Percentiles rank a stretch among this genome's conserved stretches.
phyloP scores from a whole-genome alignment of 805 yeast species.

The Myxozyma neotropica region DNA sequence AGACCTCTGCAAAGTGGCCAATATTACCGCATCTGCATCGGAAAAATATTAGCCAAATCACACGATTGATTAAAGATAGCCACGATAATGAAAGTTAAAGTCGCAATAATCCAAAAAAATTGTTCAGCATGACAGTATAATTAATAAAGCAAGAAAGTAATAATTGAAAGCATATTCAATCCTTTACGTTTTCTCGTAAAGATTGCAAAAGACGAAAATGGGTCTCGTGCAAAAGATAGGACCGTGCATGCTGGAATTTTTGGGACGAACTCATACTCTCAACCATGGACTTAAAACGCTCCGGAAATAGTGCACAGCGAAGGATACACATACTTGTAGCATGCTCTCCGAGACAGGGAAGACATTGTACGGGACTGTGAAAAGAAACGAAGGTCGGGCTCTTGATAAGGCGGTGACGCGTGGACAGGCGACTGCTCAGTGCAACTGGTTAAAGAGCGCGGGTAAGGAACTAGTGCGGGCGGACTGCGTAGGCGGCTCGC shows the following conservation, averaged over 20 bases:
- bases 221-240: background rate
- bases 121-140: no score
- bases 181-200: no score
- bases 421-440: no score
- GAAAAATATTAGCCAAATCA: background rate
- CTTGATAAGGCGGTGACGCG: background rate
- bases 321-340: slow-evolving; percentile 33
- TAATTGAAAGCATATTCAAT: no score
- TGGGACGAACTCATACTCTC: background rate
- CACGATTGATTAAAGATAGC: no score
- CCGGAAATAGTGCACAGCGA: background rate
- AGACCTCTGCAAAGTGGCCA: slow-evolving; percentile 88
- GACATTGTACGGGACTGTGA: slow-evolving; percentile 19
- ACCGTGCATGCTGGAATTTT: background rate
- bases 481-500: background rate
- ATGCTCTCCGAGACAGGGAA: slow-evolving; percentile 33
- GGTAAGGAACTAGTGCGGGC: no score
- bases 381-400: background rate
- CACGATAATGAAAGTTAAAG: background rate
- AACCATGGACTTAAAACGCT: background rate
- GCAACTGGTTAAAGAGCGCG: no score
- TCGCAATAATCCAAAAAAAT: no score
- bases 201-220: background rate
- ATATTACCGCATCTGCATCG: slow-evolving; percentile 78
- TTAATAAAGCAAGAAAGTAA: no score